These are phyloP conservation scores for Anisodus tanguticus DNA, from an alignment of 257 asterid species.

Conservation along the genomic window DNA sequence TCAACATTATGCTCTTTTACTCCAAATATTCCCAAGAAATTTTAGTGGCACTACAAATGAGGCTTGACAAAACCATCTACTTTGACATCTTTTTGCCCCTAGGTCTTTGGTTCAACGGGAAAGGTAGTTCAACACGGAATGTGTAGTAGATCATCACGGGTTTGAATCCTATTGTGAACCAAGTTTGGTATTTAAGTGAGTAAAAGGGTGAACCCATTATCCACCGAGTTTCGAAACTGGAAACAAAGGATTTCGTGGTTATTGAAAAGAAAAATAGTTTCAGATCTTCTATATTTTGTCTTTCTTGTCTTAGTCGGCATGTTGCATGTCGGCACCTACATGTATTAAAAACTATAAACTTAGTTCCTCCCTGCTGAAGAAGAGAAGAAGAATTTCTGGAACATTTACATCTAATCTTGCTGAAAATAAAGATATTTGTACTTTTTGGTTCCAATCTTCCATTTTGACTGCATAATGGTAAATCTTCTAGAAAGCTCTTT, in stretches of 20 bases:
- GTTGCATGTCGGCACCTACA: slow-evolving; percentile 10
- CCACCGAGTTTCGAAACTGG: neutral
- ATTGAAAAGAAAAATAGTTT: neutral
- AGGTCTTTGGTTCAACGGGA: neutral
- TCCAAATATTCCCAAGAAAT: neutral
- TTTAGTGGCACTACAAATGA: neutral
- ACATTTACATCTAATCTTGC: slow-evolving; percentile 16
- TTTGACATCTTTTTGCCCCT: neutral
- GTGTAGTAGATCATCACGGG: neutral
- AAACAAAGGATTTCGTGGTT: neutral
- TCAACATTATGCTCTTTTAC: slow-evolving; percentile 18
- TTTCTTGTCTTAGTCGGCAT: neutral
- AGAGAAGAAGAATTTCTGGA: slow-evolving; percentile 8
- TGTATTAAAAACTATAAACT: neutral
- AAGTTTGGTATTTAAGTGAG: neutral
- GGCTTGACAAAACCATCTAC: neutral
- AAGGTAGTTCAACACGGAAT: neutral
- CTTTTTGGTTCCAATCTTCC: slow-evolving; percentile 16
- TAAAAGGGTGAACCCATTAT: neutral
- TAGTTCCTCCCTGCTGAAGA: slow-evolving; percentile 12
- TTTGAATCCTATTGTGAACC: slow-evolving; percentile 15
- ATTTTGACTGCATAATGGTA: slow-evolving; percentile 7
- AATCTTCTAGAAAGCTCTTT: neutral
- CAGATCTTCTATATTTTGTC: neutral
- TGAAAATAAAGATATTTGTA: neutral